These are phyloP conservation scores for Saccharum hybrid DNA, from an alignment of 202 grass and related monocot species.

Conservation along the genomic window DNA sequence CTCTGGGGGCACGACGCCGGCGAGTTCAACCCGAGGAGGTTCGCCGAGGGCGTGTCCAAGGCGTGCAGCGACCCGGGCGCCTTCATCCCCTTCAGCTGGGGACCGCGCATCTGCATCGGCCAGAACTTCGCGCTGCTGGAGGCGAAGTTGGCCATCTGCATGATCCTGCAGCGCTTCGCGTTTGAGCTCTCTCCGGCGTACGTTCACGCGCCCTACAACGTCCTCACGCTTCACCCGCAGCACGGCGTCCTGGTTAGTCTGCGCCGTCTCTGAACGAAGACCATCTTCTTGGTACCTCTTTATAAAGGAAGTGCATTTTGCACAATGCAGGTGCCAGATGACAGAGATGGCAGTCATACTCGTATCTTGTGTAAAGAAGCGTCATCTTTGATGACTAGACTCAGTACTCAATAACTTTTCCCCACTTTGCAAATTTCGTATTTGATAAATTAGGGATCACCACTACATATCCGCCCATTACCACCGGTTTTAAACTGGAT, in stretches of 20 bases:
- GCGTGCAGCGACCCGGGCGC: slow-evolving; percentile 47
- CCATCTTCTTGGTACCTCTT: not conserved
- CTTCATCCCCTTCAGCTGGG: slow-evolving; percentile 70
- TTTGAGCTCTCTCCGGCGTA: slow-evolving; percentile 63
- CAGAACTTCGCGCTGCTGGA: slow-evolving; percentile 71
- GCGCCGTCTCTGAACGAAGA: slow-evolving; percentile 33
- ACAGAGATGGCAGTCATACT: no score
- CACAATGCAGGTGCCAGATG: not conserved
- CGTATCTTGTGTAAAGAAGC: not conserved
- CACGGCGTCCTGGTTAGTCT: slow-evolving; percentile 57
- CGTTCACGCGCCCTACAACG: slow-evolving; percentile 57
- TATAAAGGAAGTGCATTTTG: not conserved
- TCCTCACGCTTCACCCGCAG: slow-evolving; percentile 63
- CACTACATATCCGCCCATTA: no score
- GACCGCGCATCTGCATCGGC: slow-evolving; percentile 64
- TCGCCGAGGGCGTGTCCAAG: slow-evolving; percentile 58
- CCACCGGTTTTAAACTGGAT: no score
- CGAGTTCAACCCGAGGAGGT: slow-evolving; percentile 66
- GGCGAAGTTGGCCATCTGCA: slow-evolving; percentile 47
- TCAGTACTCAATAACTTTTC: no score
- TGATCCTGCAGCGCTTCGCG: slow-evolving; percentile 57
- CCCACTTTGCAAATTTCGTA: no score
- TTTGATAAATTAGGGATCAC: no score
- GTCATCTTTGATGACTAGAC: no score
- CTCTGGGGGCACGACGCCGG: slow-evolving; percentile 54